Conservation (phyloP, 805 yeast species). For the Helenozyma baotianmanensis region DNA sequence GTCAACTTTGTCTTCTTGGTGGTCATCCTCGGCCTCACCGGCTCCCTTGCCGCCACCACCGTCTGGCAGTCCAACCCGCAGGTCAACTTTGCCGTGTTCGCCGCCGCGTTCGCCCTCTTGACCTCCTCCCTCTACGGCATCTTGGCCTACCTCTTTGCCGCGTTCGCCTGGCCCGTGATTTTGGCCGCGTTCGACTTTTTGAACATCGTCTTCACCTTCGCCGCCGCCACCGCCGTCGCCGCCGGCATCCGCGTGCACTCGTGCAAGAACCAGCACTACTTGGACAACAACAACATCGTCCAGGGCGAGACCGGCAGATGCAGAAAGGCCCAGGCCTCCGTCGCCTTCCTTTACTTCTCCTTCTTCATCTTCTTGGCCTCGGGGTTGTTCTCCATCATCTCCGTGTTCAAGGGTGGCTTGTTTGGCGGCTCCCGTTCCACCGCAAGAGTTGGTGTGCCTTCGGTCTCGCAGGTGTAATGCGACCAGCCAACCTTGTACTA, state of each 20-base stretch:
- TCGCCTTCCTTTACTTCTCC: conserved; percentile 81
- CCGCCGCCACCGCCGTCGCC: conserved; percentile 93
- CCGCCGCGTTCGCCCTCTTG: conserved; percentile 80
- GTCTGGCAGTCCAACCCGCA: conserved; percentile 56
- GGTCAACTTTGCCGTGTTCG: conserved; percentile 83
- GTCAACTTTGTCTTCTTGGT: conserved; percentile 72
- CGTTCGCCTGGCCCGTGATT: conserved; percentile 84
- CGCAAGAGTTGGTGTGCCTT: conserved; percentile 82
- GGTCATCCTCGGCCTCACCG: conserved; percentile 81
- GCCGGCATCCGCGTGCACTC: conserved; percentile 85
- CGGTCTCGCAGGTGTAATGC: conserved; percentile 78
- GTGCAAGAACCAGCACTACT: conserved; percentile 68
- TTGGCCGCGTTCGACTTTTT: conserved; percentile 75
- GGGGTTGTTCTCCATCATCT: conserved; percentile 53
- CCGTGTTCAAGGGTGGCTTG: conserved; percentile 50
- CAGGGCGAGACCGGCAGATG: conserved; percentile 84
- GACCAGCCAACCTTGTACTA: not conserved
- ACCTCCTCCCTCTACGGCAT: conserved; percentile 78
- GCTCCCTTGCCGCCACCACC: conserved; percentile 73
- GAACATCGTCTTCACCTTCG: conserved; percentile 85
- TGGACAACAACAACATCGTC: conserved; percentile 60
- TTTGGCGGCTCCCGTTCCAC: conserved; percentile 36
- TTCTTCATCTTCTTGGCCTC: conserved; percentile 71
- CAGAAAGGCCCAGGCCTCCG: conserved; percentile 87
- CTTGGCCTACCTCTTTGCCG: conserved; percentile 68